Base-by-base conservation (phyloP, 192 early-diverging fungal genomes). In the Coemansia sp. region DNA sequence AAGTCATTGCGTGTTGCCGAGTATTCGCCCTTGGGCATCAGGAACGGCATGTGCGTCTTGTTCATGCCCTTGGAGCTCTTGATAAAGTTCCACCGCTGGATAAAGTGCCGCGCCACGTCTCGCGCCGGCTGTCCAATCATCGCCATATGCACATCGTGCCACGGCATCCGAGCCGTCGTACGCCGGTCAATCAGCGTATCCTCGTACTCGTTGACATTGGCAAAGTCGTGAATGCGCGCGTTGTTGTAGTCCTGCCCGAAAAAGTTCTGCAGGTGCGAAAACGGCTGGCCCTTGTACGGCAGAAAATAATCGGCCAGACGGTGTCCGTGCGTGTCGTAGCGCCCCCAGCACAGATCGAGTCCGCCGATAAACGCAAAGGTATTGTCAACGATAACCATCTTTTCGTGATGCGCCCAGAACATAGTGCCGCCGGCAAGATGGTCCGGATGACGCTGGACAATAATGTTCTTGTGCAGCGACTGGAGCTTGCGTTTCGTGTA, bases 321-420 rank as follows among this genome's bases (percentile, higher is more conserved):
- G 67, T 94, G 92, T 18, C 84, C 81, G 50, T 87, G 85, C 15
- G 87, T 92, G 67, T 94, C 92, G 59, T 85, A 95, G 41, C 93
- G 84, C 15, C 92, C 92, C 80, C 85, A 91, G 73, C 92, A 94
- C 51, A 92, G 65, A 67, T 94, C 92, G 22, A 94, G 73, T 4
- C 92, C 92, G 59, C 92, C 92, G 56, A 94, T 85, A 42, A 93
- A 94, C 2, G 89, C 91, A 55, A 93, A 64, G 25, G 83, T 84
- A 55, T 85, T 82, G 66, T 94, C 92, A 14, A 94, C 80, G 5
- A 92, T 76, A 0, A 86, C 84, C 23, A 90, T 88, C 84, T 94
- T 94, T 71, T 87, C 87, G 61, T 89, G 87, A 62, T 89, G 87
- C 21, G 92, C 90, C 92, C 92, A 94, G 77, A 90, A 87, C 61